Evolutionary conservation across 2,329 filamentous ascomycete genomes (phyloP).

Genomic region (Falciphora oryzae): DNA sequence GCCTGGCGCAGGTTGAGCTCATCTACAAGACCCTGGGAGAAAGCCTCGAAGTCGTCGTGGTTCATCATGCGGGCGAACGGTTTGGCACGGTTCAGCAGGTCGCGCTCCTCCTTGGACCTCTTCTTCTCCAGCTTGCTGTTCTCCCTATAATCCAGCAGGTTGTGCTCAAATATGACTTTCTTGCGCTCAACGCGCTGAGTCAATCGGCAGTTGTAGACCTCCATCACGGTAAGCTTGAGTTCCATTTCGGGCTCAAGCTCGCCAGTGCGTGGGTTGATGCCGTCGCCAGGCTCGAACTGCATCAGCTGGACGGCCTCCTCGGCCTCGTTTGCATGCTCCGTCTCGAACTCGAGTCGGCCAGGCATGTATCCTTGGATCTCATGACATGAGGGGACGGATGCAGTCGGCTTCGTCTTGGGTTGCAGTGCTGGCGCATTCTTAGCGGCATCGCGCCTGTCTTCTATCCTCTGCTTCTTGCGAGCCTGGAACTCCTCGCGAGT

Average conservation of each 20-base stretch:
- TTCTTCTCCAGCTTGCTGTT: slow-evolving; percentile 89
- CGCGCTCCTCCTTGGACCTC: slow-evolving; percentile 89
- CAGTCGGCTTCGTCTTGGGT: slow-evolving; percentile 92
- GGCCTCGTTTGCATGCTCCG: slow-evolving; percentile 93
- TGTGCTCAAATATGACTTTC: slow-evolving; percentile 94
- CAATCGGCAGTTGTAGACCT: slow-evolving; percentile 91
- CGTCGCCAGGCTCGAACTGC: slow-evolving; percentile 96
- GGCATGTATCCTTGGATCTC: slow-evolving; percentile 99
- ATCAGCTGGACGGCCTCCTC: slow-evolving; percentile 98
- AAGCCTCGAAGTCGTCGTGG: slow-evolving; percentile 78
- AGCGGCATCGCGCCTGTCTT: slow-evolving; percentile 80
- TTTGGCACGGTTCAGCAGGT: slow-evolving; percentile 87
- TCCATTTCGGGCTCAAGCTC: slow-evolving; percentile 94
- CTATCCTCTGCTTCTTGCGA: slow-evolving; percentile 87
- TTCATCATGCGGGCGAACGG: slow-evolving; percentile 98
- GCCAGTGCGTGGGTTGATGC: slow-evolving; percentile 75
- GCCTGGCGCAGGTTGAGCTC: slow-evolving; percentile 89
- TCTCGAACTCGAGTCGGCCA: slow-evolving; percentile 93
- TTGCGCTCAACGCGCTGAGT: slow-evolving; percentile 91
- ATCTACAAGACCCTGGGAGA: slow-evolving; percentile 79
- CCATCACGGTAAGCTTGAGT: slow-evolving; percentile 95
- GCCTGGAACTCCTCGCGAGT: slow-evolving; percentile 90
- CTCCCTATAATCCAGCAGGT: slow-evolving; percentile 86
- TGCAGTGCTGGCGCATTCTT: slow-evolving; percentile 78
- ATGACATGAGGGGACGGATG: slow-evolving; percentile 91